Base-by-base conservation (phyloP, 495 filamentous ascomycete genomes). In the Barbatosphaeria neglecta region DNA sequence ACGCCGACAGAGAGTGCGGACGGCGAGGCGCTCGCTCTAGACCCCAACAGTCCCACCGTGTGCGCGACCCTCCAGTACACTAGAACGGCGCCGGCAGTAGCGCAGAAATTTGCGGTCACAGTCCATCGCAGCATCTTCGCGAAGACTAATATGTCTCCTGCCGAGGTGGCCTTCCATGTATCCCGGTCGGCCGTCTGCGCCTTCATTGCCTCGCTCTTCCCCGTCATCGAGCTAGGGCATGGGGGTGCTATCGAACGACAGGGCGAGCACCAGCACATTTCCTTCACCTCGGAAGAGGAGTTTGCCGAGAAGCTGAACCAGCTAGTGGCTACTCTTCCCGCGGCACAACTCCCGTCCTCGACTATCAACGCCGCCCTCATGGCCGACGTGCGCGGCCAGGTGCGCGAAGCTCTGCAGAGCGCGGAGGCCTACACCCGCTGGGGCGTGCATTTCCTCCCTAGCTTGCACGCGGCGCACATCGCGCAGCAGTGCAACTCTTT, bases 401-500 rank as follows among this genome's bases (percentile, higher is more conserved):
- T 73, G 27, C 38, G 43, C 22, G 44, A 65, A 13, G 68, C 68
- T 11, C 48, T 72, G 6, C 47, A 47, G 19, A 46, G 35, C 7
- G 1, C 31, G 2, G 38, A 47, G 0, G 63, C 59, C 47, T 71
- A 61, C 49, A 15, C 27, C 15, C 48, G 52, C 37, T 74, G 66
- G 69, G 69, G 69, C n/a, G 46, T 44, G 22, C 67, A 72, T 51
- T 72, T 66, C 56, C 65, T 72, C 23, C 59, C 67, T 13, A 63
- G 58, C n/a, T 55, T 72, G 6, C 58, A 59, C 19, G 57, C 59
- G 27, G 66, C 70, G 13, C 63, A 72, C 48, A 51, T 57, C 7
- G 58, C 60, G n/a, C 70, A 74, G 51, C 44, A 60, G 42, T 69
- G 69, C 45, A 72, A 70, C 47, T 58, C 60, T 7, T 72, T 72